These are phyloP conservation scores for Nothophytophthora sp. DNA, from an alignment of 352 stramenopile species.

Conservation along the genomic window DNA sequence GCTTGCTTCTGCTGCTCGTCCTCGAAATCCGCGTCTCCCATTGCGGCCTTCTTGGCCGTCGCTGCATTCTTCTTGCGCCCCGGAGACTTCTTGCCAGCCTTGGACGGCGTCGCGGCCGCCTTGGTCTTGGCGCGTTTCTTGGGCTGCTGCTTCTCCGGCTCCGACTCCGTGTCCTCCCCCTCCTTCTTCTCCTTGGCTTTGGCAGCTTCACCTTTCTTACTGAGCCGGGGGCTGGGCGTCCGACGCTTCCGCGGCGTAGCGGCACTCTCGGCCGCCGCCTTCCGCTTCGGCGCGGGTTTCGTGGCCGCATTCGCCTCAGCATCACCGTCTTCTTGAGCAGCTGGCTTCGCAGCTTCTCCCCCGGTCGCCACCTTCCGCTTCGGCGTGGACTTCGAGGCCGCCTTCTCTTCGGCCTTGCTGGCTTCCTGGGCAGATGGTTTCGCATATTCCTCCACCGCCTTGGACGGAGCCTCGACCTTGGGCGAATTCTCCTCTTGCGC, in stretches of 20 bases:
- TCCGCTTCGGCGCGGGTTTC: constrained; percentile 14
- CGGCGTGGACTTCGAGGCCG: not conserved
- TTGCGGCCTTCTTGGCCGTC: constrained; percentile 1
- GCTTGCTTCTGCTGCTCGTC: constrained; percentile 38
- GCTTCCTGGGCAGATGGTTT: constrained; percentile 1
- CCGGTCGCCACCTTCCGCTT: constrained; percentile 7
- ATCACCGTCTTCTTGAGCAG: constrained; percentile 5
- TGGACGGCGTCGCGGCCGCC: constrained; percentile 1
- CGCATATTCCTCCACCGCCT: constrained; percentile 19
- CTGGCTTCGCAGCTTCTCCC: constrained; percentile 5
- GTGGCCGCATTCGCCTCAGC: constrained; percentile 1
- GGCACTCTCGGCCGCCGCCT: not conserved
- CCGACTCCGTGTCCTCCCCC: constrained; percentile 49
- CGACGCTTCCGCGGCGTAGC: constrained; percentile 14
- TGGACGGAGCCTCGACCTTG: not conserved
- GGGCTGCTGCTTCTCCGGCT: constrained; percentile 47
- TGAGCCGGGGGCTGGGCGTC: constrained; percentile 6
- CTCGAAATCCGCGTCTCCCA: constrained; percentile 29
- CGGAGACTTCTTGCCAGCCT: constrained; percentile 27
- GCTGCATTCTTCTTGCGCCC: constrained; percentile 46
- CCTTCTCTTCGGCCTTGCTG: constrained; percentile 4
- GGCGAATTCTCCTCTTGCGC: constrained; percentile 3
- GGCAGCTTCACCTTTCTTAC: too few species aligned
- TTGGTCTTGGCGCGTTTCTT: constrained; percentile 43
- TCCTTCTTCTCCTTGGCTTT: constrained; percentile 13